Percentiles rank a stretch among this genome's conserved stretches.
Evolutionary conservation across 495 filamentous ascomycete species (phyloP).

Genomic region (Lophium mytilinum): DNA sequence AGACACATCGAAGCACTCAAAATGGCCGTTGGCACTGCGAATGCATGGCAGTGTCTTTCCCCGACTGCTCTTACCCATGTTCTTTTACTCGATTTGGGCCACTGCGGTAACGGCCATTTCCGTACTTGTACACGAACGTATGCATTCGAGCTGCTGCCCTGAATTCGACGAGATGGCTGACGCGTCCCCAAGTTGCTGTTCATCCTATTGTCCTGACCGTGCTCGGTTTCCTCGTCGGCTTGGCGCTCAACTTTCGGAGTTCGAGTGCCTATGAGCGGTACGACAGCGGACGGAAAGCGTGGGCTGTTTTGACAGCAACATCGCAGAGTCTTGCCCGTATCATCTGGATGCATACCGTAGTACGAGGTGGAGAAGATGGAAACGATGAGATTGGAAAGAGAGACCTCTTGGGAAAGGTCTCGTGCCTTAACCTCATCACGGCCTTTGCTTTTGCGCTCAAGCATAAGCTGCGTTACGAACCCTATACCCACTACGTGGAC

Average conservation of each 20-base stretch:
- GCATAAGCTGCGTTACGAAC: slow-evolving; percentile 77
- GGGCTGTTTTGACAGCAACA: slow-evolving; percentile 61
- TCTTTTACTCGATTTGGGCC: slow-evolving; percentile 1
- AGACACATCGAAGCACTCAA: slow-evolving; percentile 67
- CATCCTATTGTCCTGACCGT: slow-evolving; percentile 67
- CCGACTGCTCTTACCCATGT: slow-evolving; percentile 41
- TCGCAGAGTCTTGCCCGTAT: slow-evolving; percentile 65
- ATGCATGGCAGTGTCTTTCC: slow-evolving; percentile 76
- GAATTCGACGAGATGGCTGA: not conserved
- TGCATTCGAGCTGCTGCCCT: too few relatives aligned
- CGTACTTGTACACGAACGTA: not conserved
- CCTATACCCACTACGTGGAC: slow-evolving; percentile 66
- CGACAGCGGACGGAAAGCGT: slow-evolving; percentile 66
- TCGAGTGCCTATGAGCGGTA: slow-evolving; percentile 76
- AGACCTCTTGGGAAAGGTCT: slow-evolving; percentile 63
- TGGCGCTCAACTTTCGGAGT: slow-evolving; percentile 73
- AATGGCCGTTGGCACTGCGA: slow-evolving; percentile 71
- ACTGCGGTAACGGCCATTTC: not conserved
- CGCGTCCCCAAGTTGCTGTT: slow-evolving; percentile 41
- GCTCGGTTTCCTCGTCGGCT: slow-evolving; percentile 77
- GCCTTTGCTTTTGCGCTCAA: slow-evolving; percentile 70
- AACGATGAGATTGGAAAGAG: slow-evolving; percentile 40
- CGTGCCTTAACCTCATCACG: slow-evolving; percentile 72
- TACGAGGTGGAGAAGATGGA: slow-evolving; percentile 47
- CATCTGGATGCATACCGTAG: slow-evolving; percentile 66